A percentile compares a stretch with the other conserved stretches of the same genome.
These are phyloP conservation scores for Cytospora piceicola DNA, from an alignment of 2,329 filamentous ascomycete genomes.

Conservation along the genomic window DNA sequence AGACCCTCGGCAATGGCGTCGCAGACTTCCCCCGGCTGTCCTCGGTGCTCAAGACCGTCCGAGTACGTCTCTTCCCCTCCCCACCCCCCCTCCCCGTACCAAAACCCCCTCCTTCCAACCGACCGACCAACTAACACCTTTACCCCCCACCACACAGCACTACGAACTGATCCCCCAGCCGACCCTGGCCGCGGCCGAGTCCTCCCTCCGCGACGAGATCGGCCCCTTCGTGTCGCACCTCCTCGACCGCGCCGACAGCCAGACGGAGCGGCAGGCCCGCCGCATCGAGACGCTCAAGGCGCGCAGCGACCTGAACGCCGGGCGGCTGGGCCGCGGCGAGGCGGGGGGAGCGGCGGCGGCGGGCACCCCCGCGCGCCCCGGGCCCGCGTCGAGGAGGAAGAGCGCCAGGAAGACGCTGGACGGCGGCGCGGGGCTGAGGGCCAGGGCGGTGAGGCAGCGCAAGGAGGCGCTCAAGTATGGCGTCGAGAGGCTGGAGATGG, in stretches of 20 bases:
- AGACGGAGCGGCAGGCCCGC: conserved; percentile 80
- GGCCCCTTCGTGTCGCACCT: conserved; percentile 82
- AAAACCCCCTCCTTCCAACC: conserved; percentile 4
- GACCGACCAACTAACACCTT: not conserved
- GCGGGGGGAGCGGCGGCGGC: conserved; percentile 5
- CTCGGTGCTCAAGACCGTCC: conserved; percentile 60
- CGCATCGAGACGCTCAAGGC: conserved; percentile 84
- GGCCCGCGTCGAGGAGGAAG: conserved; percentile 26
- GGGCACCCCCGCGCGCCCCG: not conserved
- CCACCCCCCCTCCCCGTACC: conserved; percentile 8
- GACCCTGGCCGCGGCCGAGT: conserved; percentile 79
- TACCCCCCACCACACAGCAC: conserved; percentile 58
- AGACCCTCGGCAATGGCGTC: conserved; percentile 59
- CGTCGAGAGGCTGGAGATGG: conserved; percentile 81
- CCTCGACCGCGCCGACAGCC: conserved; percentile 78
- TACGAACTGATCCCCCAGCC: conserved; percentile 91
- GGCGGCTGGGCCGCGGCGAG: conserved; percentile 52
- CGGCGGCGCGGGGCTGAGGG: conserved; percentile 54
- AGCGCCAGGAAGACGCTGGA: conserved; percentile 50
- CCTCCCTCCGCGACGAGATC: conserved; percentile 84
- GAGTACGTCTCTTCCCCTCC: conserved; percentile 47
- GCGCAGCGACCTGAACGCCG: conserved; percentile 81
- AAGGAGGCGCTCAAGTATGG: conserved; percentile 86
- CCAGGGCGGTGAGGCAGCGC: conserved; percentile 71
- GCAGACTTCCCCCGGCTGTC: conserved; percentile 61